Conservation (phyloP, 2,329 filamentous ascomycete species). For the Nemania serpens region DNA sequence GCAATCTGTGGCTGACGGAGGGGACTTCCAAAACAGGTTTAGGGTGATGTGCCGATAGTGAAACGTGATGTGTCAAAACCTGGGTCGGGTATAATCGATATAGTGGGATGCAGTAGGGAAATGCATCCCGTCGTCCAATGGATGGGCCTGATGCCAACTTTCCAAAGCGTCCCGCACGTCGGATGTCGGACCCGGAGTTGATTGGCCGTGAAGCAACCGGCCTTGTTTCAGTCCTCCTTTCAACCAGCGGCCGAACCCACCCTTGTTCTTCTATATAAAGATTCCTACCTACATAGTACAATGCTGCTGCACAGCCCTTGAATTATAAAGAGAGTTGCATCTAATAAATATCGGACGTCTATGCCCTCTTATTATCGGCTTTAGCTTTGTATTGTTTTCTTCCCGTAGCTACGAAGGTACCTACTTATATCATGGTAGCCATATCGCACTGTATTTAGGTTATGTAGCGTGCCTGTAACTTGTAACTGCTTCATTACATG, state of each 20-base stretch:
- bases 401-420: no score
- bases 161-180: constrained; percentile 33
- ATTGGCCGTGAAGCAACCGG: constrained; percentile 38
- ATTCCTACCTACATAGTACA: no score
- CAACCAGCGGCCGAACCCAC: constrained; percentile 24
- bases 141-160: not conserved
- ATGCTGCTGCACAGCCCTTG: constrained; percentile 7
- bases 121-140: constrained; percentile 24
- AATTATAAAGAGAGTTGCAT: constrained; percentile 7
- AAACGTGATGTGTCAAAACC: no score
- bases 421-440: no score
- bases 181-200: constrained; percentile 23
- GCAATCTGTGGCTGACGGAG: no score
- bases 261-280: no score
- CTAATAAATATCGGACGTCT: not conserved
- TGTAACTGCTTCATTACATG: not conserved
- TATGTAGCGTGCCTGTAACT: not conserved
- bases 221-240: constrained; percentile 38
- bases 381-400: no score
- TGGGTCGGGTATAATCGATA: no score
- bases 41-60: no score
- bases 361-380: not conserved
- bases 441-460: no score
- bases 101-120: no score
- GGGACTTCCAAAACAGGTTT: no score